Base-by-base conservation (phyloP, 345 rosid genomes). In the Euphorbia peplus region DNA sequence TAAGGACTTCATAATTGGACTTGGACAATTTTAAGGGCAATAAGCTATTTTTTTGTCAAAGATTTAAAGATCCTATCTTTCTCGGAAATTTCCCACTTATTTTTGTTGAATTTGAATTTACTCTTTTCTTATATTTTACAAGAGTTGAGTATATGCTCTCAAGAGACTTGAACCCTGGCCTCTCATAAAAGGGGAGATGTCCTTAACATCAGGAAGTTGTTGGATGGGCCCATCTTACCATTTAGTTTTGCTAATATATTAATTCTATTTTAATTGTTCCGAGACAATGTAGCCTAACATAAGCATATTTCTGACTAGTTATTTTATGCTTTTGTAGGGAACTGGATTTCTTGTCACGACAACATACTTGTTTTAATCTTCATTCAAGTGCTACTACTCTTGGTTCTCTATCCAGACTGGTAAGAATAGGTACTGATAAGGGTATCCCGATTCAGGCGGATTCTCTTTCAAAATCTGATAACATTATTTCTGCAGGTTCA, bases 381-480 rank as follows among this genome's bases (percentile, higher is more conserved):
- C 88, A 78, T 48, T 90, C 96, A 58, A 91, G 99, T 78, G 85
- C 93, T 37, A 89, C 96, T 67, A 91, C 98, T 18, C 96, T 91
- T 37, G 83, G 90, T 50, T 91, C 98, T 52, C 96, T 95, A 57
- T 95, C 99, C 57, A 82, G 86, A 87, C 76, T 95, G 93, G 98
- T 95, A 76, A 56, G 72, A 79, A 59, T 65, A 22, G 22, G 24
- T 37, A 51, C 59, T 30, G 44, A 54, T 77, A 32, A 70, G n/a
- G n/a, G n/a, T n/a, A n/a, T n/a, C 67, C 44, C 55, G 46, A 57
- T 75, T 70, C 59, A n/a, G 26, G 5, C 68, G 8, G 60, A 65
- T 28, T 11, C 47, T 69, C 10, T 51, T 53, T 63, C 64, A 12
- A 11, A 11, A 22, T 29, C 21, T 69, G 70, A 76, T 65, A 69